Evolutionary conservation across 371 early-diverging fungal species (phyloP).

Genomic region (Mucor plumbeus): DNA sequence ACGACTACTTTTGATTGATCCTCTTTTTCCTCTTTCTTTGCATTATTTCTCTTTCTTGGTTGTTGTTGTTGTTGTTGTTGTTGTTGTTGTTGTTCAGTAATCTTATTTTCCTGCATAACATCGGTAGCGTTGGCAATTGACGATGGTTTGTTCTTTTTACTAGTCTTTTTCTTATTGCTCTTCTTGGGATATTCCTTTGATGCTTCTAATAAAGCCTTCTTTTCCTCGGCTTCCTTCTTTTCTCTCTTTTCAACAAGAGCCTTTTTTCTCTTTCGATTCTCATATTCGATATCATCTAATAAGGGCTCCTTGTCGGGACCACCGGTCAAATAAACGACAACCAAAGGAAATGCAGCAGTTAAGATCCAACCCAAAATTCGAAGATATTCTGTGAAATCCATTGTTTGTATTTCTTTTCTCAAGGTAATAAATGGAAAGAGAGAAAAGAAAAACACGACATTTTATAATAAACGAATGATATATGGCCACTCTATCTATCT

Average conservation of each 20-base stretch:
- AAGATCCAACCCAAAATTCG: constrained; percentile 14
- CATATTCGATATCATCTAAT: constrained; percentile 7
- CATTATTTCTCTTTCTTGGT: background rate
- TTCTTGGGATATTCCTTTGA: constrained; percentile 7
- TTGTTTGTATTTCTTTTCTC: background rate
- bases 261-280: constrained; percentile 18
- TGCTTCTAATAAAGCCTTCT: constrained; percentile 1
- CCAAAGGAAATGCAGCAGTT: constrained; percentile 17
- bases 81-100: background rate
- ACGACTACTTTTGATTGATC: background rate
- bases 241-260: constrained; percentile 16
- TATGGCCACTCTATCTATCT: background rate
- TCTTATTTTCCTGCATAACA: background rate
- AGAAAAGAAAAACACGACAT: constrained; percentile 3
- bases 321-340: constrained; percentile 24
- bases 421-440: constrained; percentile 5
- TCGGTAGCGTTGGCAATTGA: background rate
- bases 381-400: constrained; percentile 11
- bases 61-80: background rate
- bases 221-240: constrained; percentile 4
- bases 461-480: constrained; percentile 1
- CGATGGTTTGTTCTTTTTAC: constrained; percentile 10
- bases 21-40: constrained; percentile 4
- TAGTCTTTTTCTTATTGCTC: constrained; percentile 29
- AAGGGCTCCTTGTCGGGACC: constrained; percentile 19